Percentiles rank a stretch among this genome's conserved stretches.
Evolutionary conservation across 2,329 filamentous ascomycete species (phyloP).

Genomic region (Coniochaeta sp.): DNA sequence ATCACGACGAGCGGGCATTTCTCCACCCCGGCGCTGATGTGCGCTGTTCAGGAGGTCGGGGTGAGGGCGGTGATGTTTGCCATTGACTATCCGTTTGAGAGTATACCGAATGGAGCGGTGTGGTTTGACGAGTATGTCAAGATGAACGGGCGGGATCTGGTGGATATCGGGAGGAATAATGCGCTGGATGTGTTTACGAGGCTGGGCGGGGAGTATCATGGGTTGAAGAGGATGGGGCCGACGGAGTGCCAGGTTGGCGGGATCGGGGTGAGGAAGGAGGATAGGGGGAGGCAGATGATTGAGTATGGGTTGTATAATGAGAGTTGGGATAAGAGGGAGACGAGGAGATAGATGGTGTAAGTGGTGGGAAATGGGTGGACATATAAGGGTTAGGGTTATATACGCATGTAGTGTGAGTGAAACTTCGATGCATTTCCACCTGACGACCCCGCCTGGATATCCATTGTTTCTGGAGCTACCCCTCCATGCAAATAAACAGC

Average conservation of each 20-base stretch:
- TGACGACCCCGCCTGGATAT: background rate
- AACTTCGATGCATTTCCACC: conserved; percentile 3
- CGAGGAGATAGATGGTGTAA: conserved; percentile 3
- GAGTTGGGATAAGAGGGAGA: conserved; percentile 8
- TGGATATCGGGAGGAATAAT: conserved; percentile 17
- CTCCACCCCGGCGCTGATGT: conserved; percentile 17
- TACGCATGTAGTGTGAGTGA: background rate
- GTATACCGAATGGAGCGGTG: conserved; percentile 15
- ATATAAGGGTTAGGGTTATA: background rate
- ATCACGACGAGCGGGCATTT: conserved; percentile 19
- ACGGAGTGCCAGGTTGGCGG: conserved; percentile 13
- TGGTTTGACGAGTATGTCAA: conserved; percentile 18
- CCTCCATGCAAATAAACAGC: background rate
- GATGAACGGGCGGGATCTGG: conserved; percentile 11
- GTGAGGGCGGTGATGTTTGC: conserved; percentile 15
- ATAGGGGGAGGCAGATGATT: conserved; percentile 5
- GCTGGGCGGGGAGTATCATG: conserved; percentile 9
- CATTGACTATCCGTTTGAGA: conserved; percentile 19
- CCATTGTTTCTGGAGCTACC: background rate
- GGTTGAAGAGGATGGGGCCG: conserved; percentile 8
- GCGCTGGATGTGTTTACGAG: conserved; percentile 13
- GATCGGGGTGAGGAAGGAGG: conserved; percentile 10
- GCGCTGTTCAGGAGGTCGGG: conserved; percentile 15
- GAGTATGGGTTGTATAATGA: conserved; percentile 16
- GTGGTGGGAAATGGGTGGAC: background rate